Percentiles rank a stretch among this genome's conserved stretches.
Evolutionary conservation across 495 filamentous ascomycete genomes (phyloP).

Genomic region (Penicillium taxi): DNA sequence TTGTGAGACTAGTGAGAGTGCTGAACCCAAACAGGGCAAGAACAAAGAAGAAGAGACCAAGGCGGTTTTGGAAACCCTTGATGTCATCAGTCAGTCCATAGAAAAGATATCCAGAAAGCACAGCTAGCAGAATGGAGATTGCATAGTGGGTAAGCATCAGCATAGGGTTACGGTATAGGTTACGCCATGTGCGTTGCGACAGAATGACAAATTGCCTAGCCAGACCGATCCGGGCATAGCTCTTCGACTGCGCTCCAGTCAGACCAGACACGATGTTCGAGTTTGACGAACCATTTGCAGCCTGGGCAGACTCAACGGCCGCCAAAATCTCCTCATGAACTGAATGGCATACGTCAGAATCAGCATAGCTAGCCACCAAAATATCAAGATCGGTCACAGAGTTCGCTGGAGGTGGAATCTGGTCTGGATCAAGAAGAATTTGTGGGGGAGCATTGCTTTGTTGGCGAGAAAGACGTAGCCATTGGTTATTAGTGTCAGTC

Average conservation of each 20-base stretch:
- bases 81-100: slow-evolving; percentile 95
- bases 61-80: slow-evolving; percentile 92
- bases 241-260: slow-evolving; percentile 47
- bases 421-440: slow-evolving; percentile 63
- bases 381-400: slow-evolving; percentile 72
- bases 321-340: slow-evolving; percentile 76
- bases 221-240: slow-evolving; percentile 75
- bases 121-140: slow-evolving; percentile 91
- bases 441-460: slow-evolving; percentile 53
- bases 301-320: slow-evolving; percentile 50
- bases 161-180: slow-evolving; percentile 96
- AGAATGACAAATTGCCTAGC: slow-evolving; percentile 79
- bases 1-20: slow-evolving; percentile 85
- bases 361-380: slow-evolving; percentile 63
- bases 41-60: slow-evolving; percentile 98
- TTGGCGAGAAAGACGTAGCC: slow-evolving; percentile 63
- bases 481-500: slow-evolving; percentile 52
- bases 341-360: slow-evolving; percentile 67
- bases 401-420: slow-evolving; percentile 59
- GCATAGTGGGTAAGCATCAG: slow-evolving; percentile 99
- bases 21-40: slow-evolving; percentile 94
- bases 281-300: slow-evolving; percentile 64
- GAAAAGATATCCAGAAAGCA: slow-evolving; percentile 91
- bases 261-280: slow-evolving; percentile 44
- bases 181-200: slow-evolving; percentile 87